Evolutionary conservation across 169 alveolate species (phyloP).

Genomic region (Neospora caninum): DNA sequence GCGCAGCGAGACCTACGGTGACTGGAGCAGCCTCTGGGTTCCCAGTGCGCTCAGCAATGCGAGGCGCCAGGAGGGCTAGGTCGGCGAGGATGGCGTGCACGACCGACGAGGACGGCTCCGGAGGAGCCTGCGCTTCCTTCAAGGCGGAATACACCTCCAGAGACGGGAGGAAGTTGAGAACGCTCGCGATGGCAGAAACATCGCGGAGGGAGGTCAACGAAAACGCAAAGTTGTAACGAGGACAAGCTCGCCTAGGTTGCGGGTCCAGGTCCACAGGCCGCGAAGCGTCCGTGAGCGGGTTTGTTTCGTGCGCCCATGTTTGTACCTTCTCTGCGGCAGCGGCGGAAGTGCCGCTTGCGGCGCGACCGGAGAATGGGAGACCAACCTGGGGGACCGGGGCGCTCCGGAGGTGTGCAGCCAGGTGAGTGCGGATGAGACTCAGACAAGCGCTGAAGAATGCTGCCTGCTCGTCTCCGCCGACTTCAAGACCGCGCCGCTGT

Average conservation of each 20-base stretch:
- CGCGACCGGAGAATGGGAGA: not conserved
- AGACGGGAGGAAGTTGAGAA: conserved; percentile 24
- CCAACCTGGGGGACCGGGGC: too few species aligned
- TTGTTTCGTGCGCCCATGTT: not conserved
- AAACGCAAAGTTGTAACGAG: conserved; percentile 14
- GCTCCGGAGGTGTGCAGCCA: not conserved
- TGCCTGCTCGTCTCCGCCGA: not conserved
- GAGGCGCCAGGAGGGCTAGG: not conserved
- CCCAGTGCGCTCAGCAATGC: not conserved
- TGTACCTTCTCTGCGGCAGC: not conserved
- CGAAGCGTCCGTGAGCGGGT: not conserved
- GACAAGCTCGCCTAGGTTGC: not conserved
- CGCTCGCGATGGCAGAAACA: not conserved
- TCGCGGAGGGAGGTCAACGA: conserved; percentile 22
- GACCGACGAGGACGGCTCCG: not conserved
- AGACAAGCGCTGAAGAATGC: not conserved
- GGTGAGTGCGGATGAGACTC: not conserved
- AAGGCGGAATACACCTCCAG: not conserved
- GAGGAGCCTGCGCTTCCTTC: not conserved
- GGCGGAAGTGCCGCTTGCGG: not conserved
- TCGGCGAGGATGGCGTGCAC: conserved; percentile 11
- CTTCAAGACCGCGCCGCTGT: not conserved
- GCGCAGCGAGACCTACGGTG: not conserved
- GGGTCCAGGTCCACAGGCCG: not conserved
- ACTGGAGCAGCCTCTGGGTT: not conserved